Base-by-base conservation (phyloP, 2,329 filamentous ascomycete genomes). In the Hyphodiscus sp. region DNA sequence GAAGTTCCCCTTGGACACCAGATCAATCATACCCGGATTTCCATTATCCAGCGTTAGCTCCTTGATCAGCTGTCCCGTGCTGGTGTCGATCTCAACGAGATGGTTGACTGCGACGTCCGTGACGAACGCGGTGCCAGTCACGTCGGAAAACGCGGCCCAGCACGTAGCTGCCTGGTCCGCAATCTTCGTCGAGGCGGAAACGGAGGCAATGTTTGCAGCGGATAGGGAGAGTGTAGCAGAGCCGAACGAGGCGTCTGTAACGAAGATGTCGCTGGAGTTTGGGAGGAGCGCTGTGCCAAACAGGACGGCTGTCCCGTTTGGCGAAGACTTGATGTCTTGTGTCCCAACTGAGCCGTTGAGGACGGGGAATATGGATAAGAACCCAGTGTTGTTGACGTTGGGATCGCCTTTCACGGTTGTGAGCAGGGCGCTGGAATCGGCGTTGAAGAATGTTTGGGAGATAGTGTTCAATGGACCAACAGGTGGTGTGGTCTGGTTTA, bases 341-440 rank as follows among this genome's bases (percentile, higher is more conserved):
- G 19, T 62, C 52, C 47, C 67, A 60, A 52, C 58, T 4, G 43
- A 30, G 13, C 50, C 51, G 20, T 60, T 56, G 7, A 30, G 13
- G 2, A 84, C 73, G 0, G 73, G 59, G 55, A 81, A 82, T 0
- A 73, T 66, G 0, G 77, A 76, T 11, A 85, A 54, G 59, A 81
- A 85, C 0, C 82, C 81, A 0, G 74, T 79, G 50, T 77, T 81
- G 63, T 81, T 81, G 4, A 67, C 67, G 0, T 70, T 59, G 0
- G 78, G 78, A 51, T 83, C 73, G 1, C 82, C 82, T 67, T 86
- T 86, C 42, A 85, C 80, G 1, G 78, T 82, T 0, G 77, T 73
- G 49, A 78, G 73, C 0, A 86, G 68, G 1, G 68, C 72, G 0
- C 64, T 68, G 56, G 80, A 73, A 50, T 85, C 80, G 0, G 66